phyloP scores from a whole-genome alignment of 2,329 filamentous ascomycete species.

The Fusarium abutilonis region DNA sequence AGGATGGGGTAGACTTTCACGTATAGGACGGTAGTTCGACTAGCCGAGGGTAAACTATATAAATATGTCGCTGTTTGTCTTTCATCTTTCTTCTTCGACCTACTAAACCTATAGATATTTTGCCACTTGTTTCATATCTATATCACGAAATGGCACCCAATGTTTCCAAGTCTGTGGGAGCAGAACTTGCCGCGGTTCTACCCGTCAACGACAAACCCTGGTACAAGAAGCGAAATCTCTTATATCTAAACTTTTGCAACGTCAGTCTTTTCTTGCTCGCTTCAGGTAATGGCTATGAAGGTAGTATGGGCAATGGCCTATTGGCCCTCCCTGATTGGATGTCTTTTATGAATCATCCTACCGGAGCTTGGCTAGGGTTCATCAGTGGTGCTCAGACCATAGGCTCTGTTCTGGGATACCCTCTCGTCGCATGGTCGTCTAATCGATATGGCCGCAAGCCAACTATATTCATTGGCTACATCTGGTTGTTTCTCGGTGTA shows the following conservation, averaged over 20 bases:
- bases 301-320: conserved; percentile 1
- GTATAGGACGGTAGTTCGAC: too few relatives aligned
- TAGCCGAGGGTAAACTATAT: too few relatives aligned
- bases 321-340: conserved; percentile 6
- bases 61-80: too few relatives aligned
- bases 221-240: conserved; percentile 8
- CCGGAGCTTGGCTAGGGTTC: conserved; percentile 9
- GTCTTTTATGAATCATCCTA: conserved; percentile 9
- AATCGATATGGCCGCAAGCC: conserved; percentile 6
- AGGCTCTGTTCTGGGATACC: conserved; percentile 1
- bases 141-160: neutral
- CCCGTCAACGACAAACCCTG: conserved; percentile 7
- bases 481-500: conserved; percentile 4
- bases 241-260: conserved; percentile 4
- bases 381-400: conserved; percentile 7
- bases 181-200: conserved; percentile 5
- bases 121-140: too few relatives aligned
- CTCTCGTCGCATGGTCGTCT: neutral
- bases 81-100: too few relatives aligned
- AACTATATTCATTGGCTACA: conserved; percentile 1
- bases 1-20: too few relatives aligned
- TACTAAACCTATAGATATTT: too few relatives aligned
- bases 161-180: neutral
- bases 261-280: conserved; percentile 4
- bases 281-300: conserved; percentile 2